Evolutionary conservation across 108 stramenopile genomes (phyloP), one percentile per base, ranked within the genome.

Genomic region (Cylindrotheca closterium): DNA sequence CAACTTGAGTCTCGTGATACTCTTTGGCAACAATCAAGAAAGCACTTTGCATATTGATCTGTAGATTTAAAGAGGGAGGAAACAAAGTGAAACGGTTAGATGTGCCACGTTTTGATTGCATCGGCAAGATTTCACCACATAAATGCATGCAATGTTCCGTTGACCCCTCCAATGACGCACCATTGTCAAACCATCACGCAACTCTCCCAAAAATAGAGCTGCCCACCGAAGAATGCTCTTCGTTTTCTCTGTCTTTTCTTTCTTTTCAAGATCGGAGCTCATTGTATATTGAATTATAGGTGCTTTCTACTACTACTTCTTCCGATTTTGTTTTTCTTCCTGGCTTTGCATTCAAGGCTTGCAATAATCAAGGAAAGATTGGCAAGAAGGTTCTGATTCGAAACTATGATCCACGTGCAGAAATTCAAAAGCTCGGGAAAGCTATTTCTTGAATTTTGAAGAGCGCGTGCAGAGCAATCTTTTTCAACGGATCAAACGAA

Each of bases 21-120:
- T 74, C 67, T 60, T 93, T 93, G 37, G 87, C 83, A 0, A 79
- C 82, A 45, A 93, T 90, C 63, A 93, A 71, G 63, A 89, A 93
- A 21, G 89, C 87, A 42, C 83, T 88, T 78, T 93, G 92, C 92
- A 93, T 93, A 60, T 93, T 93, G 80, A 93, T 93, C 81, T 82
- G 37, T 10, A 42, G 7, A 15, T 7, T 42, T 10, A 10, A 10
- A 42, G 37, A 29, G 28, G 32, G 23, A 26, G 25, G 25, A 46
- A 47, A 18, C 5, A 22, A 64, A 49, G 18, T 52, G 51, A 10
- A n/a, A n/a, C n/a, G n/a, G n/a, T n/a, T n/a, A n/a, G n/a, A n/a
- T n/a, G n/a, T n/a, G n/a, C n/a, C n/a, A n/a, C n/a, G n/a, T n/a
- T n/a, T n/a, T n/a, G n/a, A n/a, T n/a, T n/a, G n/a, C n/a, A n/a